phyloP scores from a whole-genome alignment of 2,329 filamentous ascomycete species.

The Fusarium sp. region DNA sequence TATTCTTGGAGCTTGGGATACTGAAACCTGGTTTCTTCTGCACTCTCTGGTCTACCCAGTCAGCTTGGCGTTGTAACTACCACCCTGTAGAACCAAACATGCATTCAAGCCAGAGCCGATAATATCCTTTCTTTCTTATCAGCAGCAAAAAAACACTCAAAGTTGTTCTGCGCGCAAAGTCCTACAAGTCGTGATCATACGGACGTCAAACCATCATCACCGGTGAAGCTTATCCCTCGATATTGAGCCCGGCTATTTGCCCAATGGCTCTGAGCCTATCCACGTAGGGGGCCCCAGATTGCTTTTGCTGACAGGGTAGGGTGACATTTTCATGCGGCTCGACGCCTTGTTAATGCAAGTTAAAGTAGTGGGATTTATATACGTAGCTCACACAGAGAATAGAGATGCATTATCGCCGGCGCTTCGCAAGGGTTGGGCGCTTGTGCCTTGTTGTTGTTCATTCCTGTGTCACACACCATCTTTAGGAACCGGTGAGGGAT shows the following conservation, averaged over 20 bases:
- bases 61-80: conserved; percentile 10
- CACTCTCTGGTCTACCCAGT: background rate
- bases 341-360: conserved; percentile 31
- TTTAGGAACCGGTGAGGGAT: conserved; percentile 26
- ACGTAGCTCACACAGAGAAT: background rate
- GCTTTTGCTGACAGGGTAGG: conserved; percentile 27
- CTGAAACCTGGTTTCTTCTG: background rate
- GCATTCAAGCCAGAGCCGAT: conserved; percentile 18
- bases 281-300: conserved; percentile 10
- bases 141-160: background rate
- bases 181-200: conserved; percentile 22
- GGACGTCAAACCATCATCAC: conserved; percentile 18
- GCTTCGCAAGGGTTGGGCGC: conserved; percentile 24
- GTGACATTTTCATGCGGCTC: conserved; percentile 30
- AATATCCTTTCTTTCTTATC: conserved; percentile 13
- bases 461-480: conserved; percentile 25
- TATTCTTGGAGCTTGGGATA: background rate
- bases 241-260: conserved; percentile 18
- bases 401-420: background rate
- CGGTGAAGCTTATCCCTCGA: conserved; percentile 26
- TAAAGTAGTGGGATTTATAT: conserved; percentile 19
- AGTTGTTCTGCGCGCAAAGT: background rate
- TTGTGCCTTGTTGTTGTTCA: conserved; percentile 1
- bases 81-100: background rate
- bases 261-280: conserved; percentile 22